phyloP scores from a whole-genome alignment of 2,329 filamentous ascomycete species.

The Coniella vitis region DNA sequence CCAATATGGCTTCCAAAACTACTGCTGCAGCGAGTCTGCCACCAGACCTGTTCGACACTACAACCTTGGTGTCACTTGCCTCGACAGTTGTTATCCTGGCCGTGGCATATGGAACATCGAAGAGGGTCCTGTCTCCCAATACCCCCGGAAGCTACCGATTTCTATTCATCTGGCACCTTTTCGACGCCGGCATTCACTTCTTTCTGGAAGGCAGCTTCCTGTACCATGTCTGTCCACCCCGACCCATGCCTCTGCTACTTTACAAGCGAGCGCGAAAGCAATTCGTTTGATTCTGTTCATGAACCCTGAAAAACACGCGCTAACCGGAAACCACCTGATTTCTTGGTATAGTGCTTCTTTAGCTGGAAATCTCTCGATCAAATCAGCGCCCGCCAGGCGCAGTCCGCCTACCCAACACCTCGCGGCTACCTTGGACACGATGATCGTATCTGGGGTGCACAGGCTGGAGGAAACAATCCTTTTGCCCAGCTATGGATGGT shows the following conservation, averaged over 20 bases:
- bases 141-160: conserved; percentile 56
- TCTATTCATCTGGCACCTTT: conserved; percentile 91
- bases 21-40: conserved; percentile 30
- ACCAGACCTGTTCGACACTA: conserved; percentile 52
- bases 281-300: too few species aligned
- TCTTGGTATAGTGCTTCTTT: conserved; percentile 61
- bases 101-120: conserved; percentile 43
- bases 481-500: conserved; percentile 62
- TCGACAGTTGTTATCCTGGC: conserved; percentile 47
- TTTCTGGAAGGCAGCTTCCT: conserved; percentile 86
- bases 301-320: too few species aligned
- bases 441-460: conserved; percentile 48
- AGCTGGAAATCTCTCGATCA: conserved; percentile 34
- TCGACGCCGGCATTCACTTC: conserved; percentile 88
- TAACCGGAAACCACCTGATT: neutral
- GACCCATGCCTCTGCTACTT: neutral
- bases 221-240: conserved; percentile 50
- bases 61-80: conserved; percentile 52
- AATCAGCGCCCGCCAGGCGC: conserved; percentile 25
- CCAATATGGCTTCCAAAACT: conserved; percentile 8
- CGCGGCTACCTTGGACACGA: conserved; percentile 44
- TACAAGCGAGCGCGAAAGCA: neutral
- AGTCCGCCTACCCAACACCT: conserved; percentile 38
- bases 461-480: conserved; percentile 46
- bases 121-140: conserved; percentile 37